Base-by-base conservation (phyloP, 169 alveolate genomes). In the Plasmodium ovale region DNA sequence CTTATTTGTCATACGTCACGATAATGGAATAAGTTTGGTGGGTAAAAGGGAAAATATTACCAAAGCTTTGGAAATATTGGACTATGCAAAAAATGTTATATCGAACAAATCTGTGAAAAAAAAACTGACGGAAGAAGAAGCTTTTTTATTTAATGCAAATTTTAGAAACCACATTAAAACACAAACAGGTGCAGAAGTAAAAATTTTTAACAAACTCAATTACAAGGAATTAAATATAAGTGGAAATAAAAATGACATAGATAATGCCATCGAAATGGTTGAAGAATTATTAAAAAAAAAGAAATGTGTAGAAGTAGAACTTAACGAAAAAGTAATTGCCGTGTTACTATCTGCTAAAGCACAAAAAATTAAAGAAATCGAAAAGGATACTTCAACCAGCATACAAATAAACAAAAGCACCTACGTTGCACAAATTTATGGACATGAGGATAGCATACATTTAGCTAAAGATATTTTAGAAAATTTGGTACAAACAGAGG, bases 201-300 rank as follows among this genome's bases (percentile, higher is more conserved):
- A 79, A 65, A 79, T 79, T 64, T 79, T 64, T 27, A 79, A 79
- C 29, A 79, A 79, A 64, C 19, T 42, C 16, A 65, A 79, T 44
- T 67, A 79, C 35, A 79, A 79, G 49, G 89, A 79, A 79, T 64
- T 79, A 79, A 79, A 79, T 39, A 79, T 79, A 25, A 79, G 82
- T 79, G 89, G 89, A 5, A 79, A 79, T 64, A 79, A 79, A 42
- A 79, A 29, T n/a, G 70, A 79, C 65, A 79, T 79, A 47, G 89
- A 79, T 27, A 65, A 79, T 29, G 89, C 89, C 2, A 14, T 79
- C n/a, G 21, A 79, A 51, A 39, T 79, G 56, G 65, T 79, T 27
- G 89, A 79, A 19, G 89, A 79, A 23, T 79, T 79, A 64, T 65
- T 79, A 29, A 69, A 65, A 39, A 65, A 79, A 33, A 79, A 70